Conservation (phyloP, 331 rosid genomes). For the Malus hybrid region DNA sequence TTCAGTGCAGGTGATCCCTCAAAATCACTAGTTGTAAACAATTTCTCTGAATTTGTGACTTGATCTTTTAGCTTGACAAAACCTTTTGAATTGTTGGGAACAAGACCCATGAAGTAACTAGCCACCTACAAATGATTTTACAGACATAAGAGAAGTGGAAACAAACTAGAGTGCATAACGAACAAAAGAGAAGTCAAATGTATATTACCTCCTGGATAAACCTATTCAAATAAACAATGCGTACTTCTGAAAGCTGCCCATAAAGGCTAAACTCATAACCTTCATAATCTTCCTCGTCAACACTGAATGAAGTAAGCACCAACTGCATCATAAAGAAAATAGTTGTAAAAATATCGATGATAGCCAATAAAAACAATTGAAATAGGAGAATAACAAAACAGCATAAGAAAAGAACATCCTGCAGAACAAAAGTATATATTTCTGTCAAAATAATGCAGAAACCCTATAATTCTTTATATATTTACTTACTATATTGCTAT, state of each 20-base stretch:
- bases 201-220: slow-evolving; percentile 81
- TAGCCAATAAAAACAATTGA: background rate
- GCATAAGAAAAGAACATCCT: background rate
- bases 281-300: slow-evolving; percentile 74
- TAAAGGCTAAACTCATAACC: slow-evolving; percentile 85
- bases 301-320: slow-evolving; percentile 65
- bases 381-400: background rate
- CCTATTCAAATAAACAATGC: slow-evolving; percentile 83
- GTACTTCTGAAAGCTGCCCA: slow-evolving; percentile 97
- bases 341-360: slow-evolving; percentile 4
- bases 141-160: slow-evolving; percentile 8
- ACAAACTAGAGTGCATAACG: background rate
- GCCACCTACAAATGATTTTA: slow-evolving; percentile 52
- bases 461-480: background rate
- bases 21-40: slow-evolving; percentile 82
- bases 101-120: slow-evolving; percentile 90
- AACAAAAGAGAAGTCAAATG: background rate
- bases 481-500: background rate
- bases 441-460: background rate
- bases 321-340: slow-evolving; percentile 48
- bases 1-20: slow-evolving; percentile 97
- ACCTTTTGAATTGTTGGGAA: slow-evolving; percentile 67
- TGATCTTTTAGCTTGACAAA: slow-evolving; percentile 75
- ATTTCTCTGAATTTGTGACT: slow-evolving; percentile 86
- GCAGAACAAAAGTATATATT: background rate